Evolutionary conservation across 1,284 basidiomycete species (phyloP), one percentile per base, ranked within the genome.

Genomic region (Sutorius eximius): DNA sequence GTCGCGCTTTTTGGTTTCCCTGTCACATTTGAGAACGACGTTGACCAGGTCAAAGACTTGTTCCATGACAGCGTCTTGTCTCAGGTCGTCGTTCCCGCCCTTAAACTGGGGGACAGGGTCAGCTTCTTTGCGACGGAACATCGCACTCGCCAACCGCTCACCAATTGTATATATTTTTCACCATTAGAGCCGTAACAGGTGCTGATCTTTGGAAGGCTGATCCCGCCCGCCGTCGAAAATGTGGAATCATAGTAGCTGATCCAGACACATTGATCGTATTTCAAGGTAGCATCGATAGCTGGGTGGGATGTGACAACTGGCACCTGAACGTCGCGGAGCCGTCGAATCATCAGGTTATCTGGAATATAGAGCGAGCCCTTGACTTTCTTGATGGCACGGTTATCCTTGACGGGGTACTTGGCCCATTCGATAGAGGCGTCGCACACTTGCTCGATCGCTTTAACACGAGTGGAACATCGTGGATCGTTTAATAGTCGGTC

Each of bases 11-110:
- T 81, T 80, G 0, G 95, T 93, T 58, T 89, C 84, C 27, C 85
- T 79, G 69, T 98, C 93, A 12, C 78, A 78, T 10, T 68, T 65
- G 8, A 99, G 80, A 1, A 98, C 81, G 5, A 82, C 75, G 59
- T 99, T 98, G 52, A 95, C 89, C 41, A 98, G 79, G 32, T 87
- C 85, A 66, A 99, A 99, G 2, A 98, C 93, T 73, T 99, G 97
- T 68, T 98, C 94, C 95, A 99, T 98, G 45, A 99, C 93, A 1
- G 96, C 95, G 69, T 99, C 96, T 72, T 99, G 97, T 30, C 96
- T 86, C 33, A 97, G 73, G 66, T 99, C 96, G 62, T 98, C 95
- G 18, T 87, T 82, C 3, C 87, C 87, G 12, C 92, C 91, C 71
- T 99, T 99, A 77, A 95, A 97, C 93, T 98, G 41, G 33, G 6